Evolutionary conservation across 768 basidiomycete genomes (phyloP), one percentile per base, ranked within the genome.

Genomic region (Suillus tomentosus): DNA sequence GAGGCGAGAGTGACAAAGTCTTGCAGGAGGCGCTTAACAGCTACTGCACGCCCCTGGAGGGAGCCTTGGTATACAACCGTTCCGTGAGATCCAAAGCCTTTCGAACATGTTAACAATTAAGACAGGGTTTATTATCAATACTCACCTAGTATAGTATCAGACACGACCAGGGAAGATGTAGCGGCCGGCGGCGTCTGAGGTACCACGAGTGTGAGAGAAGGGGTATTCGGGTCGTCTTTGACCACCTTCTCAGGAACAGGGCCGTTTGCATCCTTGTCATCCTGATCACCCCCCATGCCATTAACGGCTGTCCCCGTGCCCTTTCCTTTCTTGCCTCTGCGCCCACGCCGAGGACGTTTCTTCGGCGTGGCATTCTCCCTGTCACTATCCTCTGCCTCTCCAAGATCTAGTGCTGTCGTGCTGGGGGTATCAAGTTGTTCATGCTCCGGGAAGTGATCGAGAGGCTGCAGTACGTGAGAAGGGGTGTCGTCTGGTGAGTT

Each of bases 41-140:
- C 97, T 0, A 99, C 97, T 0, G 96, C 91, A 60, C 97, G 90
- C 0, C 94, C 95, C 79, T 99, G 96, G n/a, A 98, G 85, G 8
- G 95, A 91, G 3, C 96, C 97, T 71, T 91, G 85, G 78, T 87
- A 95, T 3, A 99, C 97, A 48, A 99, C 92, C 0, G 97, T 99
- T 7, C 97, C 97, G 71, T 98, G 95, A 0, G 95, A 98, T 3
- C 96, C 96, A 69, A 91, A 94, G 5, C 96, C 96, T 97, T 67
- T 4, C 43, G 60, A n/a, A 17, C 8, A 31, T 64, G 72, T 63
- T 57, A 56, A 63, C 37, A 39, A 31, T 36, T 50, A n/a, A 24
- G 22, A 8, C 54, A 59, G 27, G 34, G 36, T 24, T 27, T 8
- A 39, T 14, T 22, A 60, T 40, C 36, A n/a, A 65, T 54, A 69